Conservation (phyloP, 345 rosid genomes). For the Cardiospermum halicacabum region DNA sequence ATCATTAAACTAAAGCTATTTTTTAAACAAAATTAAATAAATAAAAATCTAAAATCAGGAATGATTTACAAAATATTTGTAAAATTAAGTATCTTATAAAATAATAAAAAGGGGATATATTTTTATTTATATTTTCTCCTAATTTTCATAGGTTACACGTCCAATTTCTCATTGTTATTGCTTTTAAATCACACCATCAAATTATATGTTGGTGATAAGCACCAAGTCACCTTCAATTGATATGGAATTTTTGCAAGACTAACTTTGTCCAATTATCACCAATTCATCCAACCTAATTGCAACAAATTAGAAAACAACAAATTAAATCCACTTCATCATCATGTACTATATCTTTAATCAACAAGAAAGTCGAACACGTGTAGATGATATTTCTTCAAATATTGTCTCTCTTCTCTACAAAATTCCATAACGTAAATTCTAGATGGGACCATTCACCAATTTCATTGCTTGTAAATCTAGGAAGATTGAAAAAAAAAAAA, state of each 20-base stretch:
- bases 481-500: no score
- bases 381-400: constrained; percentile 12
- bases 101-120: no score
- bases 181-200: not conserved
- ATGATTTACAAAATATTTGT: no score
- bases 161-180: constrained; percentile 3
- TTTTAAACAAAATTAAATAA: no score
- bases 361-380: constrained; percentile 15
- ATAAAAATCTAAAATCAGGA: no score
- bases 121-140: no score
- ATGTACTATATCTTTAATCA: not conserved
- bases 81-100: no score
- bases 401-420: not conserved
- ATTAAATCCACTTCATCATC: constrained; percentile 10
- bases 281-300: constrained; percentile 8
- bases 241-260: constrained; percentile 19
- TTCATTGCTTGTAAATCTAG: constrained; percentile 8
- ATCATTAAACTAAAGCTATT: no score
- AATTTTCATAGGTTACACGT: not conserved
- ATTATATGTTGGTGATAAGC: constrained; percentile 28
- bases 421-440: constrained; percentile 8
- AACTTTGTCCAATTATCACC: constrained; percentile 11
- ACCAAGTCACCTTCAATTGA: constrained; percentile 25
- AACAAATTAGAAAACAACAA: constrained; percentile 11
- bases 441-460: constrained; percentile 10